Base-by-base conservation (phyloP, 2,329 filamentous ascomycete species). In the Curvularia sp. region DNA sequence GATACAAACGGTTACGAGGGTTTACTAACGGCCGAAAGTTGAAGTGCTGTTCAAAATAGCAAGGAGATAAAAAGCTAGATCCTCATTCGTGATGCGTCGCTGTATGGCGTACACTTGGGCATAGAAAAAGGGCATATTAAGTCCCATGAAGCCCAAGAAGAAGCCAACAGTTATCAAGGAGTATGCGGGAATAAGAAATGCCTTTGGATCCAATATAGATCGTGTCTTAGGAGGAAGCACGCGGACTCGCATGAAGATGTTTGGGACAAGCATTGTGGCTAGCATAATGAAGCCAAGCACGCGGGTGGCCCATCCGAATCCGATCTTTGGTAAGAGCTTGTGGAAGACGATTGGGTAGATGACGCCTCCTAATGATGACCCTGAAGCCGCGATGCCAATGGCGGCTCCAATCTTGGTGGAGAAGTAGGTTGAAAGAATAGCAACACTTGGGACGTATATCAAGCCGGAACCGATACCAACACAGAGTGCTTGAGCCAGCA, bases 21-120 rank as follows among this genome's bases (percentile, higher is more conserved):
- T 28, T 3, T 28, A 45, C 42, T 45, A n/a, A 45, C 80, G 78
- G 5, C 81, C 81, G 71, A 82, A 80, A 4, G 74, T 68, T 19
- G 65, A 73, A 5, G 87, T 84, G 0, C 81, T 85, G 69, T 91
- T 91, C 64, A 91, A 79, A 57, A 91, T 86, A 2, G 88, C 83
- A 5, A 91, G 77, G n/a, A 91, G 80, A 68, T 90, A 91, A 64
- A 86, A 89, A 0, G 86, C 85, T 0, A 90, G 74, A 1, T 83
- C 79, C 2, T 79, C 65, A 59, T 78, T 75, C 1, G 84, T 80
- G 60, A 90, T 83, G 18, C 81, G 79, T 1, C 78, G 75, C 0
- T 79, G 71, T 2, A 85, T 79, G 3, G 86, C 87, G 67, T 87
- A 91, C 0, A 84, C 79, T 13, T 87, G 84, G 21, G 80, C 67